Conservation (phyloP, 768 basidiomycete genomes). For the Termitomyces titanicus region DNA sequence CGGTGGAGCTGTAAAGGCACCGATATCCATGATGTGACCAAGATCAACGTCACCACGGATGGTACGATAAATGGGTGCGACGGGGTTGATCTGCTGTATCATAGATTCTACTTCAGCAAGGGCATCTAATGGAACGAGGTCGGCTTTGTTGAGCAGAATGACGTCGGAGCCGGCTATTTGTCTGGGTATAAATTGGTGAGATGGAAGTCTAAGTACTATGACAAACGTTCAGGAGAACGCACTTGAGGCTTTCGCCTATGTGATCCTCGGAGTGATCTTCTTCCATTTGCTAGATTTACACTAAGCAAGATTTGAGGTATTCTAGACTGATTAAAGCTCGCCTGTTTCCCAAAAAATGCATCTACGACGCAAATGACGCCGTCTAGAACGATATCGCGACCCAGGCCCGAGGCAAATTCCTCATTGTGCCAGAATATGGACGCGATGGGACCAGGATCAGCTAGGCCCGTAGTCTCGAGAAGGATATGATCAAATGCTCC, state of each 20-base stretch:
- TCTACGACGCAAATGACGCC: constrained; percentile 94
- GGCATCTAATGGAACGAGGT: constrained; percentile 53
- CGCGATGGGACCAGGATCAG: constrained; percentile 93
- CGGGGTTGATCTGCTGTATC: constrained; percentile 78
- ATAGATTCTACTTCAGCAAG: constrained; percentile 49
- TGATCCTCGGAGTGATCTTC: constrained; percentile 64
- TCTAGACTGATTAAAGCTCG: constrained; percentile 8
- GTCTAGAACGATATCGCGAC: constrained; percentile 72
- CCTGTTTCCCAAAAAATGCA: constrained; percentile 69
- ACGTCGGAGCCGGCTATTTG: constrained; percentile 95
- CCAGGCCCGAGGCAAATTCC: constrained; percentile 67
- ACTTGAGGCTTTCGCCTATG: constrained; percentile 80
- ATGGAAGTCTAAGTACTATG: neutral
- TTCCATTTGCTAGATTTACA: constrained; percentile 69
- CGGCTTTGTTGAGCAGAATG: constrained; percentile 88
- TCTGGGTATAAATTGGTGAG: constrained; percentile 33
- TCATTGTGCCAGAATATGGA: constrained; percentile 88
- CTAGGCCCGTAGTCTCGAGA: constrained; percentile 92
- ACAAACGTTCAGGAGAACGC: constrained; percentile 10
- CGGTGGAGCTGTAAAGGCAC: constrained; percentile 66
- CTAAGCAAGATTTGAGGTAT: neutral
- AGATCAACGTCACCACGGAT: constrained; percentile 72
- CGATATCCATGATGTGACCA: constrained; percentile 70
- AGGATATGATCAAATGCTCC: constrained; percentile 94
- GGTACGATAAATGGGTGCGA: constrained; percentile 71